Percentiles rank a stretch among this genome's conserved stretches.
These are phyloP conservation scores for Gyromitra esculenta DNA, from an alignment of 2,329 filamentous ascomycete species.

Conservation along the genomic window DNA sequence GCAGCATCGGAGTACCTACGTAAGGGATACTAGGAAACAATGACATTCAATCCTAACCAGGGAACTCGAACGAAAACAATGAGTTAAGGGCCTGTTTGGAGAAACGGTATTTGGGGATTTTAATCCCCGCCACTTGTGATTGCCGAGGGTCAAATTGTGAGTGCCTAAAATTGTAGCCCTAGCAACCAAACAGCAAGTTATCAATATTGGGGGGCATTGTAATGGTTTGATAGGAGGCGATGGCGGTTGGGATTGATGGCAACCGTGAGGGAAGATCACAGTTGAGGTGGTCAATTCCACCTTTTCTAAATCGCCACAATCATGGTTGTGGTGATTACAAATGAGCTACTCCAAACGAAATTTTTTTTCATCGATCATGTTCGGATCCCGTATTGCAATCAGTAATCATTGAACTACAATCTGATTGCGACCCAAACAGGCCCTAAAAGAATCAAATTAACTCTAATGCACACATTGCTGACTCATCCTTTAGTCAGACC, in stretches of 20 bases:
- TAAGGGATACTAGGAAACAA: too few relatives aligned
- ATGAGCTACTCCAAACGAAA: background rate
- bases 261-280: background rate
- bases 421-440: background rate
- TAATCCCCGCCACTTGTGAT: too few relatives aligned
- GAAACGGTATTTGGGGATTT: too few relatives aligned
- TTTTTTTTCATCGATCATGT: background rate
- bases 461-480: too few relatives aligned
- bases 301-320: conserved; percentile 3
- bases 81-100: too few relatives aligned
- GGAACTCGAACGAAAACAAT: too few relatives aligned
- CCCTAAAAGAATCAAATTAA: background rate
- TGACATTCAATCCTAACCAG: too few relatives aligned
- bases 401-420: background rate
- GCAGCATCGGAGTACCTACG: too few relatives aligned
- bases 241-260: background rate
- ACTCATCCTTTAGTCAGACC: too few relatives aligned
- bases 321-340: background rate
- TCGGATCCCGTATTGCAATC: background rate
- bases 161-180: too few relatives aligned
- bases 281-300: background rate
- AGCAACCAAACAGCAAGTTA: background rate
- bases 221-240: background rate
- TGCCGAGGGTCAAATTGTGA: too few relatives aligned
- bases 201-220: background rate